These are phyloP conservation scores for Sordaria brevicollis DNA, from an alignment of 495 filamentous ascomycete species.

Conservation along the genomic window DNA sequence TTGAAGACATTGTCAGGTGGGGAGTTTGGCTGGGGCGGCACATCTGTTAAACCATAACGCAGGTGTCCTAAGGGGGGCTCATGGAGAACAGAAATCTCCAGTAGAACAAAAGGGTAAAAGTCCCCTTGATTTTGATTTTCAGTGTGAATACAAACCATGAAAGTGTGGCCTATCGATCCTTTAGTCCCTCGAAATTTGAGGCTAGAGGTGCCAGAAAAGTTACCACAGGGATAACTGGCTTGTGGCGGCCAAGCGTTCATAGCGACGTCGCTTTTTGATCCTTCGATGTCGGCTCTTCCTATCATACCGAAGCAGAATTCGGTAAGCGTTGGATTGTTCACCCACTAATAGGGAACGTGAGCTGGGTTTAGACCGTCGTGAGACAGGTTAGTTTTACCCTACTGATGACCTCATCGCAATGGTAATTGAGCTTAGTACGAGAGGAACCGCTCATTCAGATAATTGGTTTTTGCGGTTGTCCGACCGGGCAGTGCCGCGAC, in stretches of 20 bases:
- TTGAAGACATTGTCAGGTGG: conserved; percentile 67
- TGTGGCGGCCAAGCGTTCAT: conserved; percentile 41
- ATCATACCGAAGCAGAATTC: conserved; percentile 32
- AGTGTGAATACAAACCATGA: conserved; percentile 71
- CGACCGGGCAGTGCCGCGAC: no score
- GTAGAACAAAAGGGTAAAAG: conserved; percentile 72
- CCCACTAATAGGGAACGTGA: no score
- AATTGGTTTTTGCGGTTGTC: no score
- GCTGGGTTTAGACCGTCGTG: no score
- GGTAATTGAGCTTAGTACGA: no score
- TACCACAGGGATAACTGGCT: conserved; percentile 60
- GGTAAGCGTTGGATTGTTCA: no score
- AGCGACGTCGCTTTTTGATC: conserved; percentile 39
- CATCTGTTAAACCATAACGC: conserved; percentile 63
- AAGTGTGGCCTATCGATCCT: conserved; percentile 70
- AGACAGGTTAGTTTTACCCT: no score
- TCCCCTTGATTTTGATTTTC: no score
- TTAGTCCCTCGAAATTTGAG: conserved; percentile 68
- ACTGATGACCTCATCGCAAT: no score
- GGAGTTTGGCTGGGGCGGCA: conserved; percentile 62
- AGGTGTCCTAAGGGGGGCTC: conserved; percentile 59
- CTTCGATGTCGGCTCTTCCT: conserved; percentile 46
- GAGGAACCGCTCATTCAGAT: no score
- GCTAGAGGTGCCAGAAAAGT: conserved; percentile 71
- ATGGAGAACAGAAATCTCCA: conserved; percentile 70